A percentile compares a stretch with the other conserved stretches of the same genome.
phyloP scores from a whole-genome alignment of 192 early-diverging fungal genomes.

The Globomyces pollinis-pini region DNA sequence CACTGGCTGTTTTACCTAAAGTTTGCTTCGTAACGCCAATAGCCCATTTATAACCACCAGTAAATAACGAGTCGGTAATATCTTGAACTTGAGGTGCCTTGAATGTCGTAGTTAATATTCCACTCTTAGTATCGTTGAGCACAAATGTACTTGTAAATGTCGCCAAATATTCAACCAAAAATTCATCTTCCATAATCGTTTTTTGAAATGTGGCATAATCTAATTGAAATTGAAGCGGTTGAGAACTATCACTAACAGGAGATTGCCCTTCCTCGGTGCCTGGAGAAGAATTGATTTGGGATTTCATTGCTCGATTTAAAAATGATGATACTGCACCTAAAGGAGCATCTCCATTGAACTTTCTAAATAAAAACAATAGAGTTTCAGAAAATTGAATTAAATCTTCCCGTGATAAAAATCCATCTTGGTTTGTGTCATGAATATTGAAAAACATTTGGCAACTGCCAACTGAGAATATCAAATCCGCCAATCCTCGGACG shows the following conservation, averaged over 20 bases:
- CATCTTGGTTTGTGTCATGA: slow-evolving; percentile 64
- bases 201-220: slow-evolving; percentile 60
- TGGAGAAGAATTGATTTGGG: slow-evolving; percentile 25
- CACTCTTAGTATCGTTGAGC: slow-evolving; percentile 41
- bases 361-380: slow-evolving; percentile 68
- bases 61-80: slow-evolving; percentile 36
- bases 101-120: slow-evolving; percentile 20
- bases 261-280: slow-evolving; percentile 15
- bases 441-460: slow-evolving; percentile 78
- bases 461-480: slow-evolving; percentile 66
- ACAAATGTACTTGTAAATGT: slow-evolving; percentile 53
- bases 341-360: slow-evolving; percentile 47
- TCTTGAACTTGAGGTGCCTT: slow-evolving; percentile 25
- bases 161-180: slow-evolving; percentile 80
- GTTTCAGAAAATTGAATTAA: slow-evolving; percentile 79
- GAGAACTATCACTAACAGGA: slow-evolving; percentile 13
- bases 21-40: slow-evolving; percentile 1
- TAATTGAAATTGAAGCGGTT: slow-evolving; percentile 34
- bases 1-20: background rate
- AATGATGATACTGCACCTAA: slow-evolving; percentile 52
- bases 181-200: slow-evolving; percentile 77
- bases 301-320: slow-evolving; percentile 55
- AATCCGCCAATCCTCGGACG: slow-evolving; percentile 66
- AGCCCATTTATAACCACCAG: slow-evolving; percentile 28
- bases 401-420: slow-evolving; percentile 62